phyloP scores from a whole-genome alignment of 2,329 filamentous ascomycete genomes.

The Hymenoscyphus repandus region DNA sequence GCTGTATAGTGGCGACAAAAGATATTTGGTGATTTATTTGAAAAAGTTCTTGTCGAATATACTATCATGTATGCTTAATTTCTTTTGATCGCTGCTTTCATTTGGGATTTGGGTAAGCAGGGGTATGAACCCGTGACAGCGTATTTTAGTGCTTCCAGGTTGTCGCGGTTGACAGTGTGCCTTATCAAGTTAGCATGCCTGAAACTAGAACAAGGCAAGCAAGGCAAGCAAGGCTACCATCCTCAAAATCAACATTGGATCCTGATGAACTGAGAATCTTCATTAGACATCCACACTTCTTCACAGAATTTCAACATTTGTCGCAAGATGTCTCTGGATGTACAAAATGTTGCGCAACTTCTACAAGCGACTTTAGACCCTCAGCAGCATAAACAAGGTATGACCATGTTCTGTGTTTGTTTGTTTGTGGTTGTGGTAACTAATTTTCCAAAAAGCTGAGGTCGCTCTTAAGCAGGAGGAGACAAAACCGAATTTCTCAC shows the following conservation, averaged over 20 bases:
- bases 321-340: slow-evolving; percentile 52
- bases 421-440: slow-evolving; percentile 12
- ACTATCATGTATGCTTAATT: no score
- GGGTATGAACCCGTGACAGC: no score
- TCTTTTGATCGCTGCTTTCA: no score
- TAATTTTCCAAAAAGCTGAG: slow-evolving; percentile 59
- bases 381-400: slow-evolving; percentile 83
- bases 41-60: no score
- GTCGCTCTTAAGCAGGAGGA: slow-evolving; percentile 72
- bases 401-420: slow-evolving; percentile 20
- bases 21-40: no score
- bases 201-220: no score
- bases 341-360: slow-evolving; percentile 68
- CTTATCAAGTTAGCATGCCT: no score
- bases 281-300: background rate
- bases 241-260: background rate
- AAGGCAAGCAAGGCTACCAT: background rate
- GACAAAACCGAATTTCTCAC: slow-evolving; percentile 78
- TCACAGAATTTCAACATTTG: slow-evolving; percentile 1
- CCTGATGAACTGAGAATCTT: background rate
- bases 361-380: slow-evolving; percentile 89
- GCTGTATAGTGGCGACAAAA: no score
- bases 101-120: no score
- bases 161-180: no score
- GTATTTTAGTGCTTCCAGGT: no score